Percentiles rank a stretch among this genome's conserved stretches.
Conservation (phyloP, 2,329 filamentous ascomycete genomes). For the Phialophora macrospora region DNA sequence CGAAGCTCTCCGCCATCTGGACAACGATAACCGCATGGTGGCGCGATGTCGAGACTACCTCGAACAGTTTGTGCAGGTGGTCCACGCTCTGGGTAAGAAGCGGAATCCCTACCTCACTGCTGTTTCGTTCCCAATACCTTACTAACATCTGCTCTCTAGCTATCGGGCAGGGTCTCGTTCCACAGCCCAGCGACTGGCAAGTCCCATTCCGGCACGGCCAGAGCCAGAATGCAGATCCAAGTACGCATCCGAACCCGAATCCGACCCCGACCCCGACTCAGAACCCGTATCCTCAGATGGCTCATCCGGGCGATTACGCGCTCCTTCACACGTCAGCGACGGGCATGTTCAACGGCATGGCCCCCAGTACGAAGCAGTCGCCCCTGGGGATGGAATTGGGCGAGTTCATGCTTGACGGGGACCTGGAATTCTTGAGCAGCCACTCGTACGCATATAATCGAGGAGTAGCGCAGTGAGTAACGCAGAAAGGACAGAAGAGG, state of each 20-base stretch:
- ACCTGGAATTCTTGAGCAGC: slow-evolving; percentile 36
- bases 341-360: slow-evolving; percentile 8
- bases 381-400: slow-evolving; percentile 46
- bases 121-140: slow-evolving; percentile 2
- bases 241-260: not conserved
- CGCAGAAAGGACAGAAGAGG: not conserved
- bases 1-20: slow-evolving; percentile 21
- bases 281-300: slow-evolving; percentile 1
- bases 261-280: not conserved
- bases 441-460: slow-evolving; percentile 23
- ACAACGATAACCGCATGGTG: slow-evolving; percentile 25
- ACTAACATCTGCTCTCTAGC: not conserved
- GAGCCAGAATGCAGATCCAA: not conserved
- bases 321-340: not conserved
- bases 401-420: slow-evolving; percentile 47
- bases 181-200: slow-evolving; percentile 22
- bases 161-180: slow-evolving; percentile 23
- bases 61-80: slow-evolving; percentile 27
- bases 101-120: not conserved
- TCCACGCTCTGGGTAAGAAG: slow-evolving; percentile 18
- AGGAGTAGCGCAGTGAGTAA: not conserved
- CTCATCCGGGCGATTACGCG: slow-evolving; percentile 1
- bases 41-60: slow-evolving; percentile 26
- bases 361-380: slow-evolving; percentile 25
- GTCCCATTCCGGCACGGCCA: slow-evolving; percentile 3